Evolutionary conservation across 2,329 filamentous ascomycete species (phyloP), one percentile per base, ranked within the genome.

Genomic region (Chaetoscypha palmicola): DNA sequence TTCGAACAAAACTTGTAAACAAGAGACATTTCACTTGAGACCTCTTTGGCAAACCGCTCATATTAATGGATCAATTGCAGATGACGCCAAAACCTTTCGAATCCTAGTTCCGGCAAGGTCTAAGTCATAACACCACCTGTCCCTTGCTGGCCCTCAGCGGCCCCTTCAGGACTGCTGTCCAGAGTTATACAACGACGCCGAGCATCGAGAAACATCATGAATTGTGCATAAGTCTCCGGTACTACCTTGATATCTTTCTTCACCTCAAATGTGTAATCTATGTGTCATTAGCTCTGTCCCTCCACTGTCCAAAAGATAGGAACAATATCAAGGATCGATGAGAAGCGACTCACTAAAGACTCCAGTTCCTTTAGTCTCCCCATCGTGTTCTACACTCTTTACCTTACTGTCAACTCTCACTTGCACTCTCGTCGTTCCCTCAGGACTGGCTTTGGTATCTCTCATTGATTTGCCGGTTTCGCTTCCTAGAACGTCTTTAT

Each of bases 351-450:
- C 24, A 45, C 42, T 83, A 64, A 86, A 86, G 50, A 80, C 77
- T 0, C 82, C 82, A 0, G 81, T 85, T 2, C 79, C 77, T 57
- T 81, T 83, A 43, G 74, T 74, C 46, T 71, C 71, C 4, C 78
- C 80, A 56, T 47, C 45, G 32, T 86, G 81, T 62, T 84, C 80
- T 4, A 86, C 75, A 61, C 84, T 75, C 16, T 79, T 68, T 3
- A 86, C 81, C 55, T 82, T 82, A 2, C 76, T 77, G 58, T 83
- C 79, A 5, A 86, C 79, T 3, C 81, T 70, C 4, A 86, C 74
- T 57, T 85, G 80, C 9, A 86, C 74, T 42, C 78, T 70, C 2
- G 79, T 83, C 52, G 70, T 73, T 43, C 66, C 68, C 17, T 61
- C 60, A 4, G 62, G 60, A 22, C 48, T 58, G 24, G 55, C 52